These are phyloP conservation scores for Wallemia mellicola DNA, from an alignment of 1,284 basidiomycete genomes.

Conservation along the genomic window DNA sequence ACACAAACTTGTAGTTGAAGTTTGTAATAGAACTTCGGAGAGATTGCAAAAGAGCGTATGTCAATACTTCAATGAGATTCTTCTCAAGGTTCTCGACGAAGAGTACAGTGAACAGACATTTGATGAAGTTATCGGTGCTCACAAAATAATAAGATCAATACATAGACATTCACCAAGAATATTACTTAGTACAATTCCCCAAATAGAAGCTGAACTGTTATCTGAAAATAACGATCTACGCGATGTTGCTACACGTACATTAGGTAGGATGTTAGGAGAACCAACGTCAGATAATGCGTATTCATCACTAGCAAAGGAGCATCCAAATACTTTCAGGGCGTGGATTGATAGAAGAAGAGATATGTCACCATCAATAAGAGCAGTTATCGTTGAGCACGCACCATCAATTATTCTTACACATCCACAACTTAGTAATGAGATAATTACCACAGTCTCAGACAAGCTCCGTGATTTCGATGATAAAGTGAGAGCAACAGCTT, in stretches of 20 bases:
- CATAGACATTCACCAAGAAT: slow-evolving; percentile 50
- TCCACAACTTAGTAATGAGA: slow-evolving; percentile 31
- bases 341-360: slow-evolving; percentile 64
- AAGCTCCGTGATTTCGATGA: slow-evolving; percentile 73
- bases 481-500: slow-evolving; percentile 54
- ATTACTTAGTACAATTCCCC: slow-evolving; percentile 65
- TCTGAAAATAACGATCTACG: slow-evolving; percentile 45
- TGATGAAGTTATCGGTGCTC: slow-evolving; percentile 34
- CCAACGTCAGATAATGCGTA: background rate
- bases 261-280: slow-evolving; percentile 54
- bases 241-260: slow-evolving; percentile 42
- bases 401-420: slow-evolving; percentile 32
- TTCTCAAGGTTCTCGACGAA: slow-evolving; percentile 23
- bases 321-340: slow-evolving; percentile 51
- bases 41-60: slow-evolving; percentile 68
- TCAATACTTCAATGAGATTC: slow-evolving; percentile 67
- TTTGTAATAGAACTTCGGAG: slow-evolving; percentile 56
- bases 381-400: slow-evolving; percentile 46
- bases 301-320: slow-evolving; percentile 36
- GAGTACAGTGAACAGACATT: slow-evolving; percentile 24
- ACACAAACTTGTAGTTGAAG: slow-evolving; percentile 54
- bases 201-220: slow-evolving; percentile 66
- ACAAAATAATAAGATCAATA: slow-evolving; percentile 59
- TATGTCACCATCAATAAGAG: slow-evolving; percentile 34
- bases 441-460: slow-evolving; percentile 14